Conservation (phyloP, 1,139 yeast genomes). For the Pichia sp. region DNA sequence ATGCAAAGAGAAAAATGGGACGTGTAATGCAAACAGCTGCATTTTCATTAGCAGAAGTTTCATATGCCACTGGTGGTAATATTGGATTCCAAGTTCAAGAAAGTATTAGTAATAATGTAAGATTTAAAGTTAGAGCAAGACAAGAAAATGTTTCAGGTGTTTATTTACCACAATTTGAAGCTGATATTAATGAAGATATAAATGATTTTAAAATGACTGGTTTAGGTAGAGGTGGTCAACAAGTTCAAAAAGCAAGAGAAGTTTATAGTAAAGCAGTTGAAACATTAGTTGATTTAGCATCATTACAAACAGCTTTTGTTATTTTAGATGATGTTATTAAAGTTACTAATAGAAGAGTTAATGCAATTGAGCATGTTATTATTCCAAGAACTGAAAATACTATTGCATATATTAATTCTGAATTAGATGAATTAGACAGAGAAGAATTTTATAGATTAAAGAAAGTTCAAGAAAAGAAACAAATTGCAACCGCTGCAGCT, state of each 20-base stretch:
- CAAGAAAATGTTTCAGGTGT: conserved; percentile 98
- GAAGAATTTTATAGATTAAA: conserved; percentile 95
- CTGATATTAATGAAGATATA: conserved; percentile 72
- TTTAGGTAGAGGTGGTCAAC: conserved; percentile 97
- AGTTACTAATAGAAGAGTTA: conserved; percentile 96
- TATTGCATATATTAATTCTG: conserved; percentile 87
- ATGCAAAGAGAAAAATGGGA: conserved; percentile 96
- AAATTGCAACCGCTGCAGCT: conserved; percentile 61
- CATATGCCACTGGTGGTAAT: conserved; percentile 89
- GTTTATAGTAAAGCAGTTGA: conserved; percentile 95
- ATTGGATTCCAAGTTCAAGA: conserved; percentile 95
- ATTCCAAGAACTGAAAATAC: conserved; percentile 98
- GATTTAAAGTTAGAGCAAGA: conserved; percentile 84
- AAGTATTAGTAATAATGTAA: conserved; percentile 71
- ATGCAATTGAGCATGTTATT: conserved; percentile 97
- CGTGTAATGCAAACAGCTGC: conserved; percentile 98
- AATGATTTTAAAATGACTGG: conserved; percentile 96
- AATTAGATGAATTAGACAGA: conserved; percentile 94
- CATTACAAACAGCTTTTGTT: conserved; percentile 91
- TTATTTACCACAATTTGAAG: conserved; percentile 84
- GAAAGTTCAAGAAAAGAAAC: conserved; percentile 96
- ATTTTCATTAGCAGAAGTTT: conserved; percentile 92
- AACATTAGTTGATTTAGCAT: conserved; percentile 90
- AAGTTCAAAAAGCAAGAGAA: conserved; percentile 87
- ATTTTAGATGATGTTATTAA: conserved; percentile 96